Base-by-base conservation (phyloP, 148 eudicot genomes). In the Cornus suecica region DNA sequence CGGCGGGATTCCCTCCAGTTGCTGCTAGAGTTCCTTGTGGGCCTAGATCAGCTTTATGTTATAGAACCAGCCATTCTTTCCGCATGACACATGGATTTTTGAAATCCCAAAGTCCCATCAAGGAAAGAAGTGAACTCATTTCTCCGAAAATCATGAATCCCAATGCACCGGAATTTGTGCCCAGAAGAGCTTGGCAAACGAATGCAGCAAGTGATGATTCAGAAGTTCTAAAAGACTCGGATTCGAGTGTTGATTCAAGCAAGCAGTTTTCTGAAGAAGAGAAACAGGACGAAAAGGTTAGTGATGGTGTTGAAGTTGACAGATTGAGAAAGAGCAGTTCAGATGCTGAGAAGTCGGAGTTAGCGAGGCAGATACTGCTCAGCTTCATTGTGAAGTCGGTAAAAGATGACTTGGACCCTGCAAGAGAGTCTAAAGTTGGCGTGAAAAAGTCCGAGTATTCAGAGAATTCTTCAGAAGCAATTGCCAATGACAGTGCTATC, bases 321-420 rank as follows among this genome's bases (percentile, higher is more conserved):
- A 81, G 78, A 64, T 54, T 82, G 18, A 88, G 79, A 85, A 91
- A 80, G 78, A 76, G 74, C 71, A 90, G 84, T 79, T 80, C 94
- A 56, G 90, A 90, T 37, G 85, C 90, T 8, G 97, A 96, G 81
- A 96, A 85, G 76, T 90, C 90, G 25, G 97, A 96, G 90, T 78
- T 96, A 45, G 99, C 98, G 15, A 96, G 93, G 87, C 99, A 96
- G 76, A 91, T 96, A 69, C 90, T 93, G 68, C 92, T 93, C 30
- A 93, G 99, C 78, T 96, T 96, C 77, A 93, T 96, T 34, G 90
- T 96, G 65, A 96, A 90, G 77, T 96, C 99, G 0, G 98, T 91
- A 58, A 88, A 90, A 79, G 83, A 85, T 70, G 84, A 78, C 79
- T 78, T 88, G 30, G 90, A 89, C 48, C 62, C 82, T 9, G 74